phyloP scores from a whole-genome alignment of 169 alveolate species.

The Cryptosporidium tyzzeri region DNA sequence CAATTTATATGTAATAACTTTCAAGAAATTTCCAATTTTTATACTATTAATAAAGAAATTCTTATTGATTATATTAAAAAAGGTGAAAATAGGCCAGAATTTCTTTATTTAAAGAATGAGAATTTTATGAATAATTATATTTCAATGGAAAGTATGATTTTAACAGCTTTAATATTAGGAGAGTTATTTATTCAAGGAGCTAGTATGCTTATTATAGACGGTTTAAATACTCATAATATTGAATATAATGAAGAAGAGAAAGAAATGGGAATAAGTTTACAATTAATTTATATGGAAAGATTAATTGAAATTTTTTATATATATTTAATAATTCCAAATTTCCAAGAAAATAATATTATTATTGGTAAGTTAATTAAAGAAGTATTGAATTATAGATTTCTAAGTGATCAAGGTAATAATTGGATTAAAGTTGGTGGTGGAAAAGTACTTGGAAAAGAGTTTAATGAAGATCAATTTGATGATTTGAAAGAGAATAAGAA shows the following conservation, averaged over 20 bases:
- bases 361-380: not conserved
- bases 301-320: not conserved
- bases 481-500: not conserved
- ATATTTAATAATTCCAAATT: not conserved
- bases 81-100: not conserved
- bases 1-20: conserved; percentile 41
- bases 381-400: not conserved
- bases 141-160: not conserved
- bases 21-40: conserved; percentile 2
- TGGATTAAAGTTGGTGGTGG: conserved; percentile 14
- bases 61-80: not conserved
- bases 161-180: not conserved
- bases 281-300: not conserved
- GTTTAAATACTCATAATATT: not conserved
- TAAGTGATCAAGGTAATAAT: not conserved
- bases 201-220: conserved; percentile 36
- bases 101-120: not conserved
- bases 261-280: not conserved
- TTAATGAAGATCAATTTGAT: not conserved
- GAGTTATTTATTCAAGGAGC: conserved; percentile 55
- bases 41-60: not conserved
- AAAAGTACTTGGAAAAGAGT: not conserved
- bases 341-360: not conserved
- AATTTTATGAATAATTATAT: not conserved
- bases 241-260: not conserved